A percentile compares a stretch with the other conserved stretches of the same genome.
Conservation (phyloP, 2,329 filamentous ascomycete species). For the Penicillium sp. region DNA sequence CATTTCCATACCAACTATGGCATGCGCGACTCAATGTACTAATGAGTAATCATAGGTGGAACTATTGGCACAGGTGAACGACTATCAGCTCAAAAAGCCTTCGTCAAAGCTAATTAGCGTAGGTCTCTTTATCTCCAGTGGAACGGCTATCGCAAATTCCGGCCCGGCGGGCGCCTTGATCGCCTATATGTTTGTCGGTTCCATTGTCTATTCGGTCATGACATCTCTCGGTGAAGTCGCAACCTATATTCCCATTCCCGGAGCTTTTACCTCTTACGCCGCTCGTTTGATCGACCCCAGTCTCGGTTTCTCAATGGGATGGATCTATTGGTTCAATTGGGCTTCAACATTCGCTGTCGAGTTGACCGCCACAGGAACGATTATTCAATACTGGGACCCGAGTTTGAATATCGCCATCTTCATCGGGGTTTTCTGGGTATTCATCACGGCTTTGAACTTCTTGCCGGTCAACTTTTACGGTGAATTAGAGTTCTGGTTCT, state of each 20-base stretch:
- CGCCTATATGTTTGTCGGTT: constrained; percentile 66
- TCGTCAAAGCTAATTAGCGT: constrained; percentile 3
- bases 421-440: constrained; percentile 69
- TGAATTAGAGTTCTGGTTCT: constrained; percentile 76
- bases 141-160: constrained; percentile 59
- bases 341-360: constrained; percentile 71
- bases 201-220: constrained; percentile 74
- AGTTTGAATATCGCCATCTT: constrained; percentile 65
- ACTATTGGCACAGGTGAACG: constrained; percentile 26
- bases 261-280: constrained; percentile 73
- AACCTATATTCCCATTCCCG: constrained; percentile 71
- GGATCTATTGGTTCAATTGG: constrained; percentile 81
- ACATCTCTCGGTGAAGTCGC: constrained; percentile 65
- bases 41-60: constrained; percentile 15
- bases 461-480: constrained; percentile 70
- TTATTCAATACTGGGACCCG: constrained; percentile 71
- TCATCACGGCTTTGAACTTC: constrained; percentile 68
- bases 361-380: constrained; percentile 67
- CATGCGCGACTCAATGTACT: constrained; percentile 1
- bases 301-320: constrained; percentile 73
- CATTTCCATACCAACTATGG: too few species aligned
- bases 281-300: constrained; percentile 70
- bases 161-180: constrained; percentile 66
- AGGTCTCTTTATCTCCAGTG: constrained; percentile 68
- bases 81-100: background rate